Base-by-base conservation (phyloP, 495 filamentous ascomycete species). In the Hypoxylon fuscum region DNA sequence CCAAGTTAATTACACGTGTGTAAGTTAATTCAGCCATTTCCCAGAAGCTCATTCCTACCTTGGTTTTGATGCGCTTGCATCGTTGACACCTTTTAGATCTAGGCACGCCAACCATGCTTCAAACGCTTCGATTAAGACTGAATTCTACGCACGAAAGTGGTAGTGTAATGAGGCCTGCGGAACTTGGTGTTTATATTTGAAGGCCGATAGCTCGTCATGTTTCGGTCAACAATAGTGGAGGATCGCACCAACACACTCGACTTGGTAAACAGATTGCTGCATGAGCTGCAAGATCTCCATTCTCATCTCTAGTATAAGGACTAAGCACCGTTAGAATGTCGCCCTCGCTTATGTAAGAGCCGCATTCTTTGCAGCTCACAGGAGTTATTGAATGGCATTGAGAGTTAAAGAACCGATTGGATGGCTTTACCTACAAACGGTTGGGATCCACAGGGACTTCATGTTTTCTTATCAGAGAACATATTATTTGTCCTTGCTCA, bases 11-110 rank as follows among this genome's bases (percentile, higher is more conserved):
- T 23, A 9, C 8, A 9, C 9, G 15, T 35, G 18, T 12, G 11
- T 21, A 20, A 35, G 27, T 12, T 12, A 4, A 5, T 43, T 20
- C 18, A 6, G 15, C 27, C 5, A 42, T 20, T 38, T 15, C 4
- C 14, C 5, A 17, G 40, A 15, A 17, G 2, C 1, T 21, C 2
- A 7, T 27, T 47, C 23, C 47, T 27, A 66, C 55, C 46, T 66
- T 60, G 51, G 55, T 18, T 37, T 66, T 66, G 38, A 59, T 55
- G 22, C 62, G 50, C 38, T 60, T 66, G 42, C 62, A 59, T 31
- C 62, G 62, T 25, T 52, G 43, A 40, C 55, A 60, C 15, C 51
- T 49, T 40, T 59, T 55, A 1, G 55, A 55, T 55, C 62, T 66
- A 8, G 55, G 22, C 2, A 66, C 62, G 46, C 62, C 55, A 2